Evolutionary conservation across 371 early-diverging fungal species (phyloP).

Genomic region (Capillidium heterosporum): DNA sequence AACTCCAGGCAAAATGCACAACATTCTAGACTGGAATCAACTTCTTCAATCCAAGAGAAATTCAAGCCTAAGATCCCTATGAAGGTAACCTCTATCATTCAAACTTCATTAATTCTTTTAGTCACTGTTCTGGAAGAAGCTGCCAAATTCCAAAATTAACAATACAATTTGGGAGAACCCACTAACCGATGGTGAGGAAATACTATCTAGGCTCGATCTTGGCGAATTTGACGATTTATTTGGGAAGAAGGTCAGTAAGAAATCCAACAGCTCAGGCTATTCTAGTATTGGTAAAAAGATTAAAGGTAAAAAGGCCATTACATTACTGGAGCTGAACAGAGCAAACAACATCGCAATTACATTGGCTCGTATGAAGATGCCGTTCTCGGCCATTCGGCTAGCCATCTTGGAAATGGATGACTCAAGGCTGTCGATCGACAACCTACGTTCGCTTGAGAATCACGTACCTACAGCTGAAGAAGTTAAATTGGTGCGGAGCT

Average conservation of each 20-base stretch:
- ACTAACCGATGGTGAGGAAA: background rate
- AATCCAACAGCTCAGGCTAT: background rate
- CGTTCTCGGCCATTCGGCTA: conserved; percentile 40
- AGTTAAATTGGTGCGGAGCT: conserved; percentile 13
- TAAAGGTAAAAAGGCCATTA: conserved; percentile 12
- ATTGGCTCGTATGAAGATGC: conserved; percentile 42
- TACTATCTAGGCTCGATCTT: conserved; percentile 7
- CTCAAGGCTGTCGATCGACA: conserved; percentile 26
- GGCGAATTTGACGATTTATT: conserved; percentile 16
- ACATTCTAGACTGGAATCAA: background rate
- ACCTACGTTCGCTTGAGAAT: conserved; percentile 31
- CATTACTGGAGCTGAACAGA: conserved; percentile 34
- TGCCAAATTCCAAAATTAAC: conserved; percentile 14
- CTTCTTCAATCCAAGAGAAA: background rate
- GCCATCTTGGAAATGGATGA: conserved; percentile 50
- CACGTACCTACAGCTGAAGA: conserved; percentile 43
- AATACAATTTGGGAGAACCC: conserved; percentile 17
- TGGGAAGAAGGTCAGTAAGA: conserved; percentile 6
- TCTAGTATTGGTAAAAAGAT: background rate
- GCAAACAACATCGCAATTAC: conserved; percentile 51
- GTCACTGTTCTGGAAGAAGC: conserved; percentile 12
- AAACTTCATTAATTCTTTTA: background rate
- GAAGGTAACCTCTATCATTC: conserved; percentile 1
- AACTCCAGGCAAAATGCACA: conserved; percentile 3
- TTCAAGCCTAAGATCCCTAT: conserved; percentile 6